Evolutionary conservation across 2,329 filamentous ascomycete genomes (phyloP), one percentile per base, ranked within the genome.

Genomic region (Parascedosporium putredinis): DNA sequence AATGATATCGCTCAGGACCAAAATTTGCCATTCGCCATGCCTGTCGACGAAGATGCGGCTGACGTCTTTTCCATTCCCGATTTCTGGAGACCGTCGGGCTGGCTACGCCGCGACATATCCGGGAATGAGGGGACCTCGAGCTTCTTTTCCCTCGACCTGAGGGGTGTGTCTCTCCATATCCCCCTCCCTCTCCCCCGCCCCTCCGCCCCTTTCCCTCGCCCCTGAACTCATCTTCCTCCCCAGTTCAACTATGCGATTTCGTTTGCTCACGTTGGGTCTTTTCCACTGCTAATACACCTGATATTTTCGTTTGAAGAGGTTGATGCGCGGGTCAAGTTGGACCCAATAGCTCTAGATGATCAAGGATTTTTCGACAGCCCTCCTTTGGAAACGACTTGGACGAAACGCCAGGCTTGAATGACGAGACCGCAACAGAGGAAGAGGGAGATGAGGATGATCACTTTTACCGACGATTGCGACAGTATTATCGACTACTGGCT

Each of bases 21-120:
- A 55, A 54, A 18, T 72, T 70, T 66, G 61, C 63, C 50, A 63
- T 43, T 25, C 18, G 25, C 16, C 25, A 49, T 49, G 47, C 29
- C 24, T 31, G 4, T 67, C 53, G 62, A 71, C 49, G 63, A 71
- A 52, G 67, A 72, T 36, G 59, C 65, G 49, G 69, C 75, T 45
- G 66, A 83, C 59, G 72, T 82, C 27, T 87, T 87, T 59, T 73
- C 75, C 34, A 78, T 81, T 43, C 78, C 79, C 34, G 72, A 82
- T 58, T 74, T 85, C 53, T 79, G 75, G 73, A 69, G 68, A 50
- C 65, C 72, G 23, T 79, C 81, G 2, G 70, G 65, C 55, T 73
- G 74, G 62, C 63, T 76, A 33, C 63, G 70, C 6, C 54, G 63
- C 20, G 56, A 58, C 8, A 51, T 54, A 45, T 53, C 57, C 6